phyloP scores from a whole-genome alignment of 208 protist genomes.

The Giardia duodenalis region DNA sequence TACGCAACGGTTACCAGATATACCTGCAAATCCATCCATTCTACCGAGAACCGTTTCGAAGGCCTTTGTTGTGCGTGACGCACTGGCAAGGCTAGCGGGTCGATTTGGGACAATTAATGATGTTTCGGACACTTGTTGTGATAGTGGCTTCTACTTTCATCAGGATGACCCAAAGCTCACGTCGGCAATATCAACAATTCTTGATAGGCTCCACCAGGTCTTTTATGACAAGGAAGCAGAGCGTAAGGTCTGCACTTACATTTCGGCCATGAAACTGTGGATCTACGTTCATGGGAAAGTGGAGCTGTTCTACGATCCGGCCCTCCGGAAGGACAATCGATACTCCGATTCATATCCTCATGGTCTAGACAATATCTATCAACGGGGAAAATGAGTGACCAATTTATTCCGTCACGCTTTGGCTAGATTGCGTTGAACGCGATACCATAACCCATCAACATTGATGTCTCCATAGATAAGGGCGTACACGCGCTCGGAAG shows the following conservation, averaged over 20 bases:
- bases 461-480: constrained; percentile 1
- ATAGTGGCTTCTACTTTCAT: background rate
- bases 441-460: constrained; percentile 22
- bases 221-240: background rate
- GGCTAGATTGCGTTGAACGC: constrained; percentile 4
- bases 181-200: background rate
- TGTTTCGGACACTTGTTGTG: background rate
- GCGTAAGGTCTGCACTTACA: background rate
- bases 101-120: background rate
- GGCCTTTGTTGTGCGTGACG: background rate
- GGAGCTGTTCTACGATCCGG: too few relatives aligned
- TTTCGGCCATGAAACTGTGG: too few relatives aligned
- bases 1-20: background rate
- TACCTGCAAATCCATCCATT: background rate
- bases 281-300: too few relatives aligned
- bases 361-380: too few relatives aligned
- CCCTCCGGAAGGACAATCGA: too few relatives aligned
- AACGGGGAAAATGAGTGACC: too few relatives aligned
- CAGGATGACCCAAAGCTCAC: background rate
- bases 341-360: too few relatives aligned
- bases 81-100: background rate
- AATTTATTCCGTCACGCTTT: background rate
- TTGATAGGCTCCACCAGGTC: background rate
- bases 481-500: background rate
- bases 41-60: background rate